These are phyloP conservation scores for Teunomyces cretensis DNA, from an alignment of 805 yeast genomes.

Conservation along the genomic window DNA sequence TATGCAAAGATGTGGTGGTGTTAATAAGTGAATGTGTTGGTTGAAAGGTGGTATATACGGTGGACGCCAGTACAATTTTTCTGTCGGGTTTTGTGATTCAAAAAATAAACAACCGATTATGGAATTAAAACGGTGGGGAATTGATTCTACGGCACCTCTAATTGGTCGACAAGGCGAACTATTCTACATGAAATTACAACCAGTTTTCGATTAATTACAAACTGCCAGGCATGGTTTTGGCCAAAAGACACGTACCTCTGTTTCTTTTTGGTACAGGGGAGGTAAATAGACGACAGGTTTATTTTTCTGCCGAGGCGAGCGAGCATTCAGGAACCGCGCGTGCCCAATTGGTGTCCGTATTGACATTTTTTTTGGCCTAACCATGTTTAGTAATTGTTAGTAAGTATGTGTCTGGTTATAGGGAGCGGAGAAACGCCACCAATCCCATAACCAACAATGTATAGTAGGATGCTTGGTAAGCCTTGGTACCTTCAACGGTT, in stretches of 20 bases:
- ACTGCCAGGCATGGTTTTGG: background rate
- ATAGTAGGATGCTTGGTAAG: conserved; percentile 31
- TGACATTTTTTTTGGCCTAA: background rate
- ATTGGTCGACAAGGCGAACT: background rate
- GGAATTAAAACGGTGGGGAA: background rate
- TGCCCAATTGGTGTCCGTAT: no score
- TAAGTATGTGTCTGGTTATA: background rate
- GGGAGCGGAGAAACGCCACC: conserved; percentile 27
- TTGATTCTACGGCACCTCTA: background rate
- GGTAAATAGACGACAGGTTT: conserved; percentile 1
- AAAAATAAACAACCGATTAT: background rate
- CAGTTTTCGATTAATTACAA: no score
- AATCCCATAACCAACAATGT: conserved; percentile 44
- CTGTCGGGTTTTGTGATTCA: conserved; percentile 4
- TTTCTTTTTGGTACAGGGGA: background rate
- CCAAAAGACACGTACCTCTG: background rate
- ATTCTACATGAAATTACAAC: background rate
- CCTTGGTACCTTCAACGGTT: conserved; percentile 15
- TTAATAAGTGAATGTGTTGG: background rate
- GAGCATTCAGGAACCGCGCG: no score
- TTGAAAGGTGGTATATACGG: background rate
- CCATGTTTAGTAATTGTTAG: background rate
- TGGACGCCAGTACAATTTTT: conserved; percentile 5
- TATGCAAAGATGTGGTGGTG: background rate
- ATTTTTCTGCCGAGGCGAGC: background rate